Percentiles rank a stretch among this genome's conserved stretches.
Evolutionary conservation across 2,329 filamentous ascomycete genomes (phyloP).

Genomic region (Monosporascus sp.): DNA sequence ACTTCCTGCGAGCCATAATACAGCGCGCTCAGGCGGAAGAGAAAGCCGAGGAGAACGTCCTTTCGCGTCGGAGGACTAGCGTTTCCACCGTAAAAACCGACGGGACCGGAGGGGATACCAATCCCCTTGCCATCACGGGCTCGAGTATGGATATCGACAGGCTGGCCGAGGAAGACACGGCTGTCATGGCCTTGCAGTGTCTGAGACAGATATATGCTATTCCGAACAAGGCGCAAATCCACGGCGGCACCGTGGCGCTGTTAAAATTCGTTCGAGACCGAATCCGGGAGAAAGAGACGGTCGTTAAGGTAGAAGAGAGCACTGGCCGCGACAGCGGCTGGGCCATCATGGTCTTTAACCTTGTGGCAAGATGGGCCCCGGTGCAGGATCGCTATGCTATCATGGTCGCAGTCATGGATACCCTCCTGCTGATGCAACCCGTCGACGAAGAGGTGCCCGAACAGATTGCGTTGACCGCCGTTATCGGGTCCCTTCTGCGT

Average conservation of each 20-base stretch:
- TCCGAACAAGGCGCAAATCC: slow-evolving; percentile 77
- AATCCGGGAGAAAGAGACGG: slow-evolving; percentile 45
- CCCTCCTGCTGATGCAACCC: slow-evolving; percentile 62
- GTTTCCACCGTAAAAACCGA: slow-evolving; percentile 71
- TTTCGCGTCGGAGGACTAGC: slow-evolving; percentile 67
- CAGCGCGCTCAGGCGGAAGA: slow-evolving; percentile 64
- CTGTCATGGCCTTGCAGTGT: slow-evolving; percentile 77
- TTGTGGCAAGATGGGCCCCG: slow-evolving; percentile 81
- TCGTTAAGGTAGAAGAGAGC: slow-evolving; percentile 45
- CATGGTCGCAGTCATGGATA: slow-evolving; percentile 75
- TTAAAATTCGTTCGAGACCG: slow-evolving; percentile 68
- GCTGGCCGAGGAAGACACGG: slow-evolving; percentile 83
- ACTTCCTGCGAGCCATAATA: slow-evolving; percentile 64
- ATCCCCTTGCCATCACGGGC: slow-evolving; percentile 68
- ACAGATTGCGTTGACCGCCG: slow-evolving; percentile 69
- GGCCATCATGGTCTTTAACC: slow-evolving; percentile 76
- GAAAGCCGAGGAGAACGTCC: slow-evolving; percentile 60
- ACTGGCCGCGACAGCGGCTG: slow-evolving; percentile 57
- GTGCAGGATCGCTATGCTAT: slow-evolving; percentile 94
- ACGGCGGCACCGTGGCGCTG: slow-evolving; percentile 67
- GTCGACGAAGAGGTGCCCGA: slow-evolving; percentile 67
- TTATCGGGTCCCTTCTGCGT: slow-evolving; percentile 77
- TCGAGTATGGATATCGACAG: slow-evolving; percentile 85
- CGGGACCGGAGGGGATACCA: slow-evolving; percentile 59
- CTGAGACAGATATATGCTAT: slow-evolving; percentile 80